These are phyloP conservation scores for Alternaria arborescens DNA, from an alignment of 2,329 filamentous ascomycete species.

Conservation along the genomic window DNA sequence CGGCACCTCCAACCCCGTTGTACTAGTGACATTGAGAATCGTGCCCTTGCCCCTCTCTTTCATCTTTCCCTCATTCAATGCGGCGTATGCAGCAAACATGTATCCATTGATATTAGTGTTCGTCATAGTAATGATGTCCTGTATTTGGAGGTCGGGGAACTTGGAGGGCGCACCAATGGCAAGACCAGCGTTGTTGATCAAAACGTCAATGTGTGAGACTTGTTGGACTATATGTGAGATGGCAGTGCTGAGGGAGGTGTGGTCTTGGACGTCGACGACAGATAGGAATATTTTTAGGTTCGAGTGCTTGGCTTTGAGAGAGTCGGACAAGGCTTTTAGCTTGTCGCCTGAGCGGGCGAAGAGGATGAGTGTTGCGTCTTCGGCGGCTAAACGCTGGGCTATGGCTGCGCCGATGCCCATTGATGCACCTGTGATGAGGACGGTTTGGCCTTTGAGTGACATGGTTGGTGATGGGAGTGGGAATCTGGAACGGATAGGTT, in stretches of 20 bases:
- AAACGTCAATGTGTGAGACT: constrained; percentile 53
- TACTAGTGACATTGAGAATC: constrained; percentile 60
- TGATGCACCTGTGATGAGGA: constrained; percentile 52
- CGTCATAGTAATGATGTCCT: constrained; percentile 57
- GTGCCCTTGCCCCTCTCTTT: constrained; percentile 51
- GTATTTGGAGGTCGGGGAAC: constrained; percentile 55
- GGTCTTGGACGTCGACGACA: constrained; percentile 48
- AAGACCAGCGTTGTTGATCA: constrained; percentile 61
- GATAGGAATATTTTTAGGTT: constrained; percentile 36
- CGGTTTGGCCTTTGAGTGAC: constrained; percentile 36
- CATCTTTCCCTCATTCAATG: constrained; percentile 56
- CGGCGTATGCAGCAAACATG: constrained; percentile 58
- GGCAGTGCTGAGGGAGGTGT: constrained; percentile 39
- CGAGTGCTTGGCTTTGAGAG: constrained; percentile 18
- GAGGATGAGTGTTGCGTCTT: constrained; percentile 55
- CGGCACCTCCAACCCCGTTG: constrained; percentile 58
- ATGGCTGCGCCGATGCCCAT: constrained; percentile 61
- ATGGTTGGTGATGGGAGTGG: constrained; percentile 18
- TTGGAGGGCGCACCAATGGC: constrained; percentile 56
- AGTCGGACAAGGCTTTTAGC: constrained; percentile 29
- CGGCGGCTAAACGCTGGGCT: constrained; percentile 50
- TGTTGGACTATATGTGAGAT: constrained; percentile 34
- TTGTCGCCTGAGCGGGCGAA: constrained; percentile 51
- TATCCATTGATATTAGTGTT: constrained; percentile 59
- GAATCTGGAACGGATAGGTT: neutral